Evolutionary conservation across 352 stramenopile genomes (phyloP), one percentile per base, ranked within the genome.

Genomic region (Phytophthora aleatoria): DNA sequence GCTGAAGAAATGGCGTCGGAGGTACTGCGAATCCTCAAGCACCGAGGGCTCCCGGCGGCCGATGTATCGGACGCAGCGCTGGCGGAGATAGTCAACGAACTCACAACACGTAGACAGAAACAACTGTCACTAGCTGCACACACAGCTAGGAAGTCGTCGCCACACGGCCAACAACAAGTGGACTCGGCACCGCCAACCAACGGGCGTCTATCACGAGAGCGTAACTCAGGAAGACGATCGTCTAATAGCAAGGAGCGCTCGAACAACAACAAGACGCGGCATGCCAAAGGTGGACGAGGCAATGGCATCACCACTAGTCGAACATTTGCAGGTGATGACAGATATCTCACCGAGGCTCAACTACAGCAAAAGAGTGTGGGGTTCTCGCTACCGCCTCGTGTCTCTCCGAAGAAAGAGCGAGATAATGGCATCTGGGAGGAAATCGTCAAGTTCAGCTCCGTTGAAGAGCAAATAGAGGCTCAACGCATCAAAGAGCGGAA

Each of bases 361-460:
- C 57, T 90, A 5, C 85, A 91, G 59, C 85, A 94, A 53, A 74
- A 80, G 33, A 89, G 81, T 44, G 71, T 79, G 28, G 85, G 83
- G 26, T 94, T 94, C 57, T 69, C 64, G 0, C 42, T 92, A 55
- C 81, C 84, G 31, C 80, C 82, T 20, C 79, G 72, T 16, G 79
- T 71, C 13, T 92, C 82, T 10, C 81, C 84, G 2, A 89, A 90
- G 59, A 92, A 92, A 57, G 78, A 90, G n/a, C 85, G 88, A 10
- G 77, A 74, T 63, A 88, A 85, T 52, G 80, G 83, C 28, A 92
- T 94, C 41, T 94, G 86, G 86, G 83, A 92, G 49, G 78, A 92
- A 53, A 92, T 94, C 51, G 86, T 91, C 57, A 85, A 92, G 73
- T 92, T 85, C 57, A 78, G 77, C 47, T 87, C 78, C 4, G 53